Base-by-base conservation (phyloP, 1,284 basidiomycete genomes). In the Cryptococcus sp. region DNA sequence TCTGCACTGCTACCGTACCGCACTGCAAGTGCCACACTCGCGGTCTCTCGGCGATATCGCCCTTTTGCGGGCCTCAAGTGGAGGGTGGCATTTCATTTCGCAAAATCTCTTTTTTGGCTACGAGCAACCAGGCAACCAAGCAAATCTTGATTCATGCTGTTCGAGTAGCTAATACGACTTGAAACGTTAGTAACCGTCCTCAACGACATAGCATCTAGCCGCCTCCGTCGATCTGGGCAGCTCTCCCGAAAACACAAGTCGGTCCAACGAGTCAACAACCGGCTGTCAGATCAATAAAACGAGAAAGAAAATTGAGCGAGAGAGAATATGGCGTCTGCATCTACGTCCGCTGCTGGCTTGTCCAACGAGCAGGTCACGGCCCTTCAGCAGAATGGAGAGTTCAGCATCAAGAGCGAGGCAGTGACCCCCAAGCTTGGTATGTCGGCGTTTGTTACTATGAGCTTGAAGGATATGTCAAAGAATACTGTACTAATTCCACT, bases 321-420 rank as follows among this genome's bases (percentile, higher is more conserved):
- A 47, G 42, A 45, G 19, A 47, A 47, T 25, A 50, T 50, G 48
- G 48, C 48, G 19, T 23, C 48, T n/a, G 65, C 70, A 35, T 65
- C 72, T 20, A 58, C 66, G 25, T 68, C 68, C 8, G 50, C 58
- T 20, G 47, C 59, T 20, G 46, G 52, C 10, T 54, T 69, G 27
- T 53, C 64, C 35, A 52, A 66, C 46, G 57, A 58, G 40, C 66
- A 75, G 58, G 67, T 78, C 46, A 66, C 66, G 22, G 74, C 71
- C 54, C 58, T 77, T 23, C 78, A 79, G 65, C 69, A 72, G 55
- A 57, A 62, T 38, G 89, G 88, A 35, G 90, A 94, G 75, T 94
- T 86, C 71, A 71, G 87, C 54, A 93, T 95, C 80, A 91, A 93
- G 78, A 86, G 90, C 16, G 88, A 92, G 78, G 80, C 83, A 39